phyloP scores from a whole-genome alignment of 2,329 filamentous ascomycete species.

The Penicillium sp. region DNA sequence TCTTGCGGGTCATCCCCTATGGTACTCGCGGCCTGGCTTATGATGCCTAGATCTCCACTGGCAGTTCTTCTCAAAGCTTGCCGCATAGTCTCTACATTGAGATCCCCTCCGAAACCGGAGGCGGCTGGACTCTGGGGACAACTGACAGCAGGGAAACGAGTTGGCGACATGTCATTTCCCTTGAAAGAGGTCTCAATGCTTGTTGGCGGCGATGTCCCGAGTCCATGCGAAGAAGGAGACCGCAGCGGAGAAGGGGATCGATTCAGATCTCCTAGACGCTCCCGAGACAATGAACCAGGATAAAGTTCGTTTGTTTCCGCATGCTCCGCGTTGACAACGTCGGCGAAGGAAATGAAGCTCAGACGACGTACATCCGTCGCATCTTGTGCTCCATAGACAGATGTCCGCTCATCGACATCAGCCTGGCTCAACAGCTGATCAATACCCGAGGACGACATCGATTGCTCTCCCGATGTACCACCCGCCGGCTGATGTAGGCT shows the following conservation, averaged over 20 bases:
- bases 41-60: slow-evolving; percentile 66
- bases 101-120: slow-evolving; percentile 57
- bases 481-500: slow-evolving; percentile 73
- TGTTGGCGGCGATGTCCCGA: slow-evolving; percentile 67
- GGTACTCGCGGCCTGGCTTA: slow-evolving; percentile 33
- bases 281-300: slow-evolving; percentile 17
- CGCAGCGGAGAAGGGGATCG: slow-evolving; percentile 76
- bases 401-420: slow-evolving; percentile 61
- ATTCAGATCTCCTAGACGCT: slow-evolving; percentile 37
- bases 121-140: slow-evolving; percentile 50
- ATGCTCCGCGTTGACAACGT: slow-evolving; percentile 75
- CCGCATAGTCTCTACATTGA: slow-evolving; percentile 90
- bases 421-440: slow-evolving; percentile 25
- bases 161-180: slow-evolving; percentile 67
- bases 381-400: slow-evolving; percentile 75
- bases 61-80: slow-evolving; percentile 82
- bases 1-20: slow-evolving; percentile 34
- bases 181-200: slow-evolving; percentile 73
- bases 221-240: slow-evolving; percentile 68
- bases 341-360: slow-evolving; percentile 94
- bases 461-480: slow-evolving; percentile 38
- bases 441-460: slow-evolving; percentile 47
- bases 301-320: slow-evolving; percentile 42
- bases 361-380: slow-evolving; percentile 73
- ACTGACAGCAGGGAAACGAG: slow-evolving; percentile 59